Percentiles rank a stretch among this genome's conserved stretches.
These are phyloP conservation scores for Penicillium sp. DNA, from an alignment of 2,329 filamentous ascomycete genomes.

Conservation along the genomic window DNA sequence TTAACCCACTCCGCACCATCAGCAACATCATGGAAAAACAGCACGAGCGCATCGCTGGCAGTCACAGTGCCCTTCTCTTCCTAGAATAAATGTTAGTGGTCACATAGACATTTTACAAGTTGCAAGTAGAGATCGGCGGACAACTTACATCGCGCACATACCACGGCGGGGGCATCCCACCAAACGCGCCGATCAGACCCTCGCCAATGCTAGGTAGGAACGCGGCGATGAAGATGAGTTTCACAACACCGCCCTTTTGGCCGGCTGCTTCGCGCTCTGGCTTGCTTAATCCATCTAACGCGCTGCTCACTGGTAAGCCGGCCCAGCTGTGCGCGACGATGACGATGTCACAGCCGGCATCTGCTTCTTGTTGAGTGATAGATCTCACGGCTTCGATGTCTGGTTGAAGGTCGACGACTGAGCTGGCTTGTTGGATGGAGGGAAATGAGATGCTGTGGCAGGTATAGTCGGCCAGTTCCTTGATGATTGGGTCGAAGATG, in stretches of 20 bases:
- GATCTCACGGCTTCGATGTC: conserved; percentile 36
- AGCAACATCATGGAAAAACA: conserved; percentile 37
- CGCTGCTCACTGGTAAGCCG: conserved; percentile 38
- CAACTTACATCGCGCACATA: conserved; percentile 33
- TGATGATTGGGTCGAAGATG: conserved; percentile 29
- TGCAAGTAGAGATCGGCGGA: background rate
- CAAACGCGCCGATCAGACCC: conserved; percentile 32
- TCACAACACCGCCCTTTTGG: conserved; percentile 35
- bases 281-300: conserved; percentile 34
- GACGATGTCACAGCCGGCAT: conserved; percentile 33
- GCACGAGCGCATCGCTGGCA: conserved; percentile 23
- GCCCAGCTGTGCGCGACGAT: conserved; percentile 40
- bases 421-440: conserved; percentile 28
- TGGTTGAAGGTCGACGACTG: conserved; percentile 26
- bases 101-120: background rate
- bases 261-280: conserved; percentile 27
- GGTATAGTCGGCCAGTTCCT: conserved; percentile 22
- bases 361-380: conserved; percentile 31
- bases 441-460: conserved; percentile 30
- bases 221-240: conserved; percentile 36
- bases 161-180: conserved; percentile 30
- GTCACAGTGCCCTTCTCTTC: conserved; percentile 27
- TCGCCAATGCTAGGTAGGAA: conserved; percentile 36
- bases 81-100: conserved; percentile 8
- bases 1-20: conserved; percentile 31